Evolutionary conservation across 2,329 filamentous ascomycete genomes (phyloP).

Genomic region (Harringtonia aguacate): DNA sequence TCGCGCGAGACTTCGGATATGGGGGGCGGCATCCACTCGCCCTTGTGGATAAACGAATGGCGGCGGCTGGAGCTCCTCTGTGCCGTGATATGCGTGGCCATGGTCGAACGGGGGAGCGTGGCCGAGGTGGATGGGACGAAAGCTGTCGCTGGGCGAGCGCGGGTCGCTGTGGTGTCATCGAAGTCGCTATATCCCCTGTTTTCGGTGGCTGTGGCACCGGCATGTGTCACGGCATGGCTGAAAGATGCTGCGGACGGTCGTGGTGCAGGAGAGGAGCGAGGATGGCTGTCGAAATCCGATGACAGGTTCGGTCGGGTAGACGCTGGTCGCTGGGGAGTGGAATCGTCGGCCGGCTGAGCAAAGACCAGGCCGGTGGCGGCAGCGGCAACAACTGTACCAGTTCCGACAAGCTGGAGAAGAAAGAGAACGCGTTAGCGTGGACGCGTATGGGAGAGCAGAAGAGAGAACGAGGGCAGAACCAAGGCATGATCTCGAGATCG

Average conservation of each 20-base stretch:
- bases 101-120: conserved; percentile 18
- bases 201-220: background rate
- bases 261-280: conserved; percentile 19
- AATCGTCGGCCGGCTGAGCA: conserved; percentile 38
- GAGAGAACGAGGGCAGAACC: background rate
- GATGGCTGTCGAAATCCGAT: conserved; percentile 19
- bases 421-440: background rate
- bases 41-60: conserved; percentile 29
- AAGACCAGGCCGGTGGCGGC: conserved; percentile 49
- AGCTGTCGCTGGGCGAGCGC: conserved; percentile 9
- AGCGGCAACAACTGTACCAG: conserved; percentile 50
- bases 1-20: conserved; percentile 38
- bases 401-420: conserved; percentile 44
- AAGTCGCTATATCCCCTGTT: conserved; percentile 9
- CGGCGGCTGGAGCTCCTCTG: conserved; percentile 28
- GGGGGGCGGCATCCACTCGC: conserved; percentile 24
- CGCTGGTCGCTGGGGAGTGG: conserved; percentile 16
- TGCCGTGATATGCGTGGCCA: conserved; percentile 29
- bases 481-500: background rate
- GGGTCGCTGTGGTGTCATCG: conserved; percentile 15
- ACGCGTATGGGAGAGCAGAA: background rate
- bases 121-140: conserved; percentile 18
- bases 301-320: background rate
- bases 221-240: conserved; percentile 17
- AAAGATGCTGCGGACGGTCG: conserved; percentile 34